Percentiles rank a stretch among this genome's conserved stretches.
These are phyloP conservation scores for Fusarium decemcellulare DNA, from an alignment of 2,329 filamentous ascomycete genomes.

Conservation along the genomic window DNA sequence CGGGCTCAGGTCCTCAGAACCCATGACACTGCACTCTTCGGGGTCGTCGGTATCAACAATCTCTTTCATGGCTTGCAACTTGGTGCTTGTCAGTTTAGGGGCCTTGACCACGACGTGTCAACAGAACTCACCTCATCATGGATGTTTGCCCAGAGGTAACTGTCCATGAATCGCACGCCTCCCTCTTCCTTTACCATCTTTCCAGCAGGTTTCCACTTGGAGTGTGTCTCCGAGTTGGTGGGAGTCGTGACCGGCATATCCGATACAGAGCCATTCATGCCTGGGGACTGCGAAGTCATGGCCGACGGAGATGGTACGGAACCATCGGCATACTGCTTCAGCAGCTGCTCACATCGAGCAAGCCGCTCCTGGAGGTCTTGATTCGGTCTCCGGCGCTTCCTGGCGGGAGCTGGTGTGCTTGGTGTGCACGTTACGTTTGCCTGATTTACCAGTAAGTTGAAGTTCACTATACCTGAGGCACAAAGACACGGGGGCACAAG, in stretches of 20 bases:
- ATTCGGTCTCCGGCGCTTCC: slow-evolving; percentile 71
- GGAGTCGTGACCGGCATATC: slow-evolving; percentile 47
- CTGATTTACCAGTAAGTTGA: slow-evolving; percentile 51
- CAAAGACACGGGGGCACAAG: slow-evolving; percentile 1
- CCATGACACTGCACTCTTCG: slow-evolving; percentile 64
- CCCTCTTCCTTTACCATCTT: slow-evolving; percentile 70
- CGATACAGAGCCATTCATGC: slow-evolving; percentile 38
- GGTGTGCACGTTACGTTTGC: slow-evolving; percentile 72
- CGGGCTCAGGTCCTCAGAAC: slow-evolving; percentile 64
- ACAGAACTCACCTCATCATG: slow-evolving; percentile 66
- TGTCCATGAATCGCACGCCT: slow-evolving; percentile 70
- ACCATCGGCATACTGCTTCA: slow-evolving; percentile 69
- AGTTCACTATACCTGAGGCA: slow-evolving; percentile 14
- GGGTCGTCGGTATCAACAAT: slow-evolving; percentile 66
- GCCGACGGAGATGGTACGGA: slow-evolving; percentile 46
- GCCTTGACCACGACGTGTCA: neutral
- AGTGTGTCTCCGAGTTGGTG: slow-evolving; percentile 48
- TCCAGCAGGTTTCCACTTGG: slow-evolving; percentile 62
- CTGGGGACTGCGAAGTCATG: slow-evolving; percentile 34
- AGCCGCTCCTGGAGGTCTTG: slow-evolving; percentile 74
- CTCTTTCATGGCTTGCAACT: slow-evolving; percentile 72
- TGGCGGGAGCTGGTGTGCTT: slow-evolving; percentile 71
- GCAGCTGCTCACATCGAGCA: slow-evolving; percentile 70
- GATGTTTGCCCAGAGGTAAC: slow-evolving; percentile 66
- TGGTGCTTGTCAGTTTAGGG: slow-evolving; percentile 14